A percentile compares a stretch with the other conserved stretches of the same genome.
Conservation (phyloP, 2,329 filamentous ascomycete species). For the Ascochyta fabae region DNA sequence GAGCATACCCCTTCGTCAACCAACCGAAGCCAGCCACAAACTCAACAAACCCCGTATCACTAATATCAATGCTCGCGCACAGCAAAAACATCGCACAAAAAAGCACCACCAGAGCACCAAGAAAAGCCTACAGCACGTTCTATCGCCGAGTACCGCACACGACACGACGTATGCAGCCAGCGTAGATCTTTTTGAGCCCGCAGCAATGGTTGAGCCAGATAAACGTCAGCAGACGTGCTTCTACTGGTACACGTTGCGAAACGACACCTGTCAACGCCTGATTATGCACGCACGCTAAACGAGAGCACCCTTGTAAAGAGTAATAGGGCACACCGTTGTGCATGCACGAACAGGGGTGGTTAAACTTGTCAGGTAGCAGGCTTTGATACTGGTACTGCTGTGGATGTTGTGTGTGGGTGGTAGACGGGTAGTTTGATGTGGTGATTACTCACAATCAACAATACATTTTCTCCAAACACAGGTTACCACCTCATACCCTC, state of each 20-base stretch:
- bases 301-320: constrained; percentile 1
- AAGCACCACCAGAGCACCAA: no score
- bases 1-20: no score
- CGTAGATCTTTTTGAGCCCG: neutral
- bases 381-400: neutral
- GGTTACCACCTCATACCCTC: no score
- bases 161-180: neutral
- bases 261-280: neutral
- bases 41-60: no score
- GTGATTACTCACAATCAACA: no score
- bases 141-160: neutral
- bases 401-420: no score
- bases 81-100: no score
- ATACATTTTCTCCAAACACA: no score
- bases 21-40: no score
- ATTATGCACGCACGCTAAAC: constrained; percentile 6
- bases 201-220: neutral
- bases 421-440: no score
- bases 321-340: neutral
- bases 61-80: no score
- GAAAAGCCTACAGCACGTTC: no score
- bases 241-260: constrained; percentile 16
- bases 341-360: neutral
- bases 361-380: neutral
- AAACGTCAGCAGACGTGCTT: neutral